Evolutionary conservation across 2,329 filamentous ascomycete genomes (phyloP).

Genomic region (Cladosporium sp.): DNA sequence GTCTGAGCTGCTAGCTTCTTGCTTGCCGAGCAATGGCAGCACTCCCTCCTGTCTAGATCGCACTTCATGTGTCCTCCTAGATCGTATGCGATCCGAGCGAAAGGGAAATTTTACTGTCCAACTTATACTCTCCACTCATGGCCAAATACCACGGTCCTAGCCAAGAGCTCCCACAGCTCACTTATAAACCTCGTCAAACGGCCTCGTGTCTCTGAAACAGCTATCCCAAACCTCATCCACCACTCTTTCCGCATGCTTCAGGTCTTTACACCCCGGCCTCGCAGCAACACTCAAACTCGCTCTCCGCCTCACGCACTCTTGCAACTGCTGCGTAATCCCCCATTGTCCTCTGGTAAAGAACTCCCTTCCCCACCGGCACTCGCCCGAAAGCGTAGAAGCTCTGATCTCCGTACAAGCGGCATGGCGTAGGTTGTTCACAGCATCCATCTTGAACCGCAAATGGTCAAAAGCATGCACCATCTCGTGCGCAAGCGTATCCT

Average conservation of each 20-base stretch:
- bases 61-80: too few relatives aligned
- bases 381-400: slow-evolving; percentile 85
- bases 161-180: too few relatives aligned
- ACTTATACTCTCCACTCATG: too few relatives aligned
- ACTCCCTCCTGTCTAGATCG: too few relatives aligned
- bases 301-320: slow-evolving; percentile 80
- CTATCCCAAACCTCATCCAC: slow-evolving; percentile 99
- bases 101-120: too few relatives aligned
- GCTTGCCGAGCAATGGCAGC: too few relatives aligned
- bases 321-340: slow-evolving; percentile 86
- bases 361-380: slow-evolving; percentile 86
- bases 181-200: slow-evolving; percentile 95
- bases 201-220: slow-evolving; percentile 88
- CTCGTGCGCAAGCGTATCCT: slow-evolving; percentile 93
- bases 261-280: slow-evolving; percentile 75
- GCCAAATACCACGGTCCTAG: too few relatives aligned
- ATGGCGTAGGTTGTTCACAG: slow-evolving; percentile 69
- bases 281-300: slow-evolving; percentile 76
- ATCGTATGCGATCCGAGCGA: too few relatives aligned
- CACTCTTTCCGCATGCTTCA: slow-evolving; percentile 78
- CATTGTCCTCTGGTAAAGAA: slow-evolving; percentile 81
- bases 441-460: slow-evolving; percentile 84
- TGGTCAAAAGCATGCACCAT: slow-evolving; percentile 98
- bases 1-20: too few relatives aligned
- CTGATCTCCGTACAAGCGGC: slow-evolving; percentile 96